Base-by-base conservation (phyloP, 2,329 filamentous ascomycete species). In the Capronia americana region DNA sequence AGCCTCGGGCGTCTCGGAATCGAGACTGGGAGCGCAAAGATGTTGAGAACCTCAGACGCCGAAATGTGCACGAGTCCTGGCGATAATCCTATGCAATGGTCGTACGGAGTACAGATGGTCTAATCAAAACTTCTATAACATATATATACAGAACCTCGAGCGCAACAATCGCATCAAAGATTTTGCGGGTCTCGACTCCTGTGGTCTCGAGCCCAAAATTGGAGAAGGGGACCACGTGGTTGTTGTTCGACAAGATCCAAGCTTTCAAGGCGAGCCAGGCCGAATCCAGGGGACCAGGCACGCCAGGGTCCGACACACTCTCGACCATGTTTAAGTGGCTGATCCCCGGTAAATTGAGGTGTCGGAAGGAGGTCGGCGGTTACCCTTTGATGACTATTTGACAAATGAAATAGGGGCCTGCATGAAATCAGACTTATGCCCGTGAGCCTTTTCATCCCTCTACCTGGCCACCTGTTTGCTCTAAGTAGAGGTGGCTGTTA, bases 341-440 rank as follows among this genome's bases (percentile, higher is more conserved):
- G 58, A 54, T 12, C 20, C 28, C 46, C 30, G 46, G 58, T 53
- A 61, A 61, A 61, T 61, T 61, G 58, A 38, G 23, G 28, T 54
- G 58, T 54, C 58, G 58, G 44, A 61, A 61, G 58, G 58, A 61
- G 58, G 58, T 51, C 58, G 32, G 58, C 58, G 58, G 58, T 38
- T 61, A 61, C 58, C 58, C 28, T 51, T 14, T 14, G 20, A 28
- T 17, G 28, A 38, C 28, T 6, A 53, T 61, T 60, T 53, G 58
- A 61, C 46, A 41, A 53, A 54, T 54, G 48, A 26, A 61, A 60
- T 17, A 61, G 57, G 38, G 57, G 44, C 14, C n/a, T n/a, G 17
- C n/a, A 30, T 24, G 23, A 24, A 38, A 26, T 20, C 28, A 32
- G 28, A 17, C 23, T 26, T 14, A 30, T 23, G 41, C 6, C 17